phyloP scores from a whole-genome alignment of 1,284 basidiomycete genomes.

The Tetrapyrgos nigripes region DNA sequence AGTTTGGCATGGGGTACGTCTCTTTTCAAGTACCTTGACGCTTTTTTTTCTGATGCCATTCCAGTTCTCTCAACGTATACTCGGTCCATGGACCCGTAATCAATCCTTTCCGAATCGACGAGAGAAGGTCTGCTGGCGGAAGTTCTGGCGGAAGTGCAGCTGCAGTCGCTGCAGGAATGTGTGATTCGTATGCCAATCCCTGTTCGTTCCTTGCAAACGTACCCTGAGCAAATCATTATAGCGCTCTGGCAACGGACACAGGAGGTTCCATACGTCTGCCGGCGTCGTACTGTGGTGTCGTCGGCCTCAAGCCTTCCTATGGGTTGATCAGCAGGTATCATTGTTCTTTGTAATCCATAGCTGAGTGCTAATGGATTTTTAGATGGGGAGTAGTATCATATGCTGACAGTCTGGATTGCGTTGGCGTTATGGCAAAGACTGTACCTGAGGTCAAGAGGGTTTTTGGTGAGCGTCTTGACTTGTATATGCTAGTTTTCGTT shows the following conservation, averaged over 20 bases:
- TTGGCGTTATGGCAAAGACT: slow-evolving; percentile 79
- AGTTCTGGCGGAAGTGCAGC: slow-evolving; percentile 88
- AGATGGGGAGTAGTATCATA: slow-evolving; percentile 94
- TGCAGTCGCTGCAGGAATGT: slow-evolving; percentile 80
- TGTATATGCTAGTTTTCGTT: slow-evolving; percentile 1
- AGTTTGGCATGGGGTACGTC: slow-evolving; percentile 96
- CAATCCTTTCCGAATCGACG: slow-evolving; percentile 65
- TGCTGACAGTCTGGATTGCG: slow-evolving; percentile 94
- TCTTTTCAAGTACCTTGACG: not conserved
- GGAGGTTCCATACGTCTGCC: slow-evolving; percentile 95
- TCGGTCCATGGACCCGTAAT: slow-evolving; percentile 78
- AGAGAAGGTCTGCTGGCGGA: slow-evolving; percentile 75
- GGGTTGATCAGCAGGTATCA: slow-evolving; percentile 84
- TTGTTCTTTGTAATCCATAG: not conserved
- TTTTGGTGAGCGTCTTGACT: slow-evolving; percentile 59
- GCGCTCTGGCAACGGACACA: slow-evolving; percentile 93
- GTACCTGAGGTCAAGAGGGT: slow-evolving; percentile 58
- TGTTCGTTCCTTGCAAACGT: not conserved
- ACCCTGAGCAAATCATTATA: slow-evolving; percentile 45
- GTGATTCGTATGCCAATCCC: slow-evolving; percentile 68
- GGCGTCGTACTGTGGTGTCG: slow-evolving; percentile 92
- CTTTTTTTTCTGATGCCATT: slow-evolving; percentile 5
- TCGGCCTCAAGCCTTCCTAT: slow-evolving; percentile 95
- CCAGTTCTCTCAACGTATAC: slow-evolving; percentile 77
- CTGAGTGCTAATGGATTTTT: not conserved